Base-by-base conservation (phyloP, 306 rosid species). In the Oxytropis ochrocephala region DNA sequence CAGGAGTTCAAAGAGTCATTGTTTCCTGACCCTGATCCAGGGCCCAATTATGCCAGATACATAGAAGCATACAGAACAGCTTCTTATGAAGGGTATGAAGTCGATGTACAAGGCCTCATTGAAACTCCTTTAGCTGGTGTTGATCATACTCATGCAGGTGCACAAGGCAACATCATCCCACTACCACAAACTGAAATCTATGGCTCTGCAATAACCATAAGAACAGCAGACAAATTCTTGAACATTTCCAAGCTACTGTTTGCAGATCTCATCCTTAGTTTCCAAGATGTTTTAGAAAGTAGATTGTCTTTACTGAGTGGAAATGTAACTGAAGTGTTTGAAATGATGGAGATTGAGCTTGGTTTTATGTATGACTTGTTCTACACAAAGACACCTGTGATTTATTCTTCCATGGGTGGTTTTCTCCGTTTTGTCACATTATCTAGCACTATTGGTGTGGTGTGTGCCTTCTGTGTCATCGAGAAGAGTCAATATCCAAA, bases 301-400 rank as follows among this genome's bases (percentile, higher is more conserved):
- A 69, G 27, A 24, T 44, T 39, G 11, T 82, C 65, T 29, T 74
- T 82, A 7, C 36, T 49, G 8, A 66, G 14, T n/a, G 69, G 39
- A 10, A 36, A 54, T 2, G 64, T 42, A 17, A 11, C 35, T 0
- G 29, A 44, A 17, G 83, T 71, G 49, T 85, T 85, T 60, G 29
- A 59, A n/a, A 79, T 86, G 13, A 74, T 86, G 6, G 86, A 83
- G 61, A 5, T 83, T 7, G 91, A 86, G 78, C 86, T 86, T 5
- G 86, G 85, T 1, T 81, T 86, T 19, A 61, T 79, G 73, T 76
- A 73, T 52, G 88, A 86, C 39, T 10, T 76, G 42, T 64, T 83
- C 54, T 83, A 73, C 47, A 86, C 86, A 2, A 86, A 86, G 62
- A 70, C 91, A 1, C 17, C 36, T 2, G 0, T 68, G 56, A 5